Evolutionary conservation across 768 basidiomycete species (phyloP).

Genomic region (Trametopsis cervina): DNA sequence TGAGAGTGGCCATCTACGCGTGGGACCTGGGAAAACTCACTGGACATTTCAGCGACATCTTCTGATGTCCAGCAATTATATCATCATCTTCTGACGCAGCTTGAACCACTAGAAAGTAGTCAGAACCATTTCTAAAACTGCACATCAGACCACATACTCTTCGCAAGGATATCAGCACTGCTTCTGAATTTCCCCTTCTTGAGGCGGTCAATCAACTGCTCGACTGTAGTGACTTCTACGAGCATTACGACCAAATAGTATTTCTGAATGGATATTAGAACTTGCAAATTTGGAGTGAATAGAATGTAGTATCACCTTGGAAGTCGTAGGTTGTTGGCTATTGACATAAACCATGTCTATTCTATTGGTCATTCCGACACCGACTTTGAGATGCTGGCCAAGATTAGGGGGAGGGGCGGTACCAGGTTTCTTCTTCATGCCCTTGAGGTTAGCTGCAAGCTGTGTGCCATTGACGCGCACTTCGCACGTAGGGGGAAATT

Average conservation of each 20-base stretch:
- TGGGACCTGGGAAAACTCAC: constrained; percentile 40
- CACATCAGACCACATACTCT: constrained; percentile 43
- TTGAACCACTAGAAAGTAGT: constrained; percentile 41
- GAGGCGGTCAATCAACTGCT: constrained; percentile 61
- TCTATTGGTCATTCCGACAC: constrained; percentile 48
- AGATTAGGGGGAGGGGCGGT: constrained; percentile 88
- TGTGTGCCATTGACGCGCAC: constrained; percentile 73
- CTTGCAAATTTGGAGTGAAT: constrained; percentile 1
- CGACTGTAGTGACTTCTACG: constrained; percentile 70
- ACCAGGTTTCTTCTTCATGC: constrained; percentile 91
- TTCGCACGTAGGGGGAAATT: constrained; percentile 90
- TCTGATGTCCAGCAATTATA: constrained; percentile 83
- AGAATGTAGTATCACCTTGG: constrained; percentile 50
- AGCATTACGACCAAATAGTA: constrained; percentile 82
- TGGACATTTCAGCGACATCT: constrained; percentile 90
- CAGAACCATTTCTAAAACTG: background rate
- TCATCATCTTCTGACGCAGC: constrained; percentile 68
- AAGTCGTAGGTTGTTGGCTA: constrained; percentile 67
- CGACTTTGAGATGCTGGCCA: constrained; percentile 33
- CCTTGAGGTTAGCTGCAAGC: constrained; percentile 74
- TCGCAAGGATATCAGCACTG: constrained; percentile 54
- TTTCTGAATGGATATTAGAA: constrained; percentile 48
- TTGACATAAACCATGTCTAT: constrained; percentile 90
- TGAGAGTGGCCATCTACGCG: background rate
- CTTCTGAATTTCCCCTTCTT: constrained; percentile 60